Conservation (phyloP, 306 rosid genomes). For the Canavalia gladiata region DNA sequence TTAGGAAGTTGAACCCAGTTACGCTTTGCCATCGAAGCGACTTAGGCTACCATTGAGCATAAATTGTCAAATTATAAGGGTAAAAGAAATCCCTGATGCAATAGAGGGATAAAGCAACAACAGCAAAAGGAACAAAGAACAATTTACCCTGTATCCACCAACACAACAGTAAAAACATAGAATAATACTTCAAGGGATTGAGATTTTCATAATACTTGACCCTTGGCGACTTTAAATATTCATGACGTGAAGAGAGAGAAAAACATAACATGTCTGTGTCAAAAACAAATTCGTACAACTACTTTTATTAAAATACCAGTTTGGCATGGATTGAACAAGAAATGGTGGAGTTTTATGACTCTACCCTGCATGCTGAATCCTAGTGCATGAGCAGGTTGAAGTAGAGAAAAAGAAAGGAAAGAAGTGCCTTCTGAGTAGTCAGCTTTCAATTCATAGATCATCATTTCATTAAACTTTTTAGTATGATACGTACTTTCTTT, state of each 20-base stretch:
- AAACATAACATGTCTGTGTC: neutral
- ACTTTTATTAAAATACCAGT: neutral
- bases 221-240: neutral
- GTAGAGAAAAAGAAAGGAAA: neutral
- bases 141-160: neutral
- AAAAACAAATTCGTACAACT: neutral
- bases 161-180: neutral
- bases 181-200: neutral
- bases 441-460: neutral
- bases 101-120: neutral
- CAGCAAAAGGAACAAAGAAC: neutral
- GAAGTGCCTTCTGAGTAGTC: neutral
- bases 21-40: neutral
- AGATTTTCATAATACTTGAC: too few species aligned
- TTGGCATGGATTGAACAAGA: neutral
- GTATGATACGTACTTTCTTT: neutral
- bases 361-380: neutral
- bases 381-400: neutral
- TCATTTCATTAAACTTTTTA: neutral
- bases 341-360: neutral
- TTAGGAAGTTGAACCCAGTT: neutral
- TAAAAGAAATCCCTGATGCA: neutral
- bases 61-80: slow-evolving; percentile 6
- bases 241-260: neutral
- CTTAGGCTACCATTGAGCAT: neutral